A percentile compares a stretch with the other conserved stretches of the same genome.
Conservation (phyloP, 2,329 filamentous ascomycete genomes). For the Emmonsiellopsis sp. region DNA sequence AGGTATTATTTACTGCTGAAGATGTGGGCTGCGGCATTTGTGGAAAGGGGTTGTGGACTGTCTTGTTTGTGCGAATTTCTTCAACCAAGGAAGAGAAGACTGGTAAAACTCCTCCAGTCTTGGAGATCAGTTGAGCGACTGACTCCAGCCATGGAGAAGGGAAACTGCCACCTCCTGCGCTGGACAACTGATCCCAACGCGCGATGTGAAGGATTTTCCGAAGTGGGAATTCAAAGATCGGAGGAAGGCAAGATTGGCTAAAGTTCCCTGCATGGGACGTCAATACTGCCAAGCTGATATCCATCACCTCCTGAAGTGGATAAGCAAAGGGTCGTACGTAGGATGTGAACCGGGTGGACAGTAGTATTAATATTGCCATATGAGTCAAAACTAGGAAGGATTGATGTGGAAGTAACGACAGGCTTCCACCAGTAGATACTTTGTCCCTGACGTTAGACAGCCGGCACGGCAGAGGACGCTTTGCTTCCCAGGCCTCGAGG, state of each 20-base stretch:
- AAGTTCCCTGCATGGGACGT: conserved; percentile 32
- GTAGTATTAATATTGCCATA: conserved; percentile 26
- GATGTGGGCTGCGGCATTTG: neutral
- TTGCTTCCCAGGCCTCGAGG: conserved; percentile 8
- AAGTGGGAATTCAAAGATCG: conserved; percentile 28
- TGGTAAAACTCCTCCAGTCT: conserved; percentile 5
- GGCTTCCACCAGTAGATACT: neutral
- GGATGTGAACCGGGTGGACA: conserved; percentile 26
- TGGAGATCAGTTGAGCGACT: neutral
- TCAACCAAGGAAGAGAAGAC: conserved; percentile 3
- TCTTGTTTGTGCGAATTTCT: neutral
- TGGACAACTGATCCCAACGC: neutral
- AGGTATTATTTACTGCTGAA: neutral
- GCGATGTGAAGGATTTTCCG: conserved; percentile 24
- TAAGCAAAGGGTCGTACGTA: conserved; percentile 25
- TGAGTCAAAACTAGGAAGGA: conserved; percentile 30
- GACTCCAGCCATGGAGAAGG: conserved; percentile 3
- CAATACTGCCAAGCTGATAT: conserved; percentile 25
- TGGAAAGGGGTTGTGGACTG: neutral
- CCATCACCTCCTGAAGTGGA: conserved; percentile 29
- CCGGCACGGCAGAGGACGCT: conserved; percentile 2
- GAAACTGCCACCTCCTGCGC: neutral
- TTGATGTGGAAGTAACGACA: conserved; percentile 28
- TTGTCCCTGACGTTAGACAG: conserved; percentile 4
- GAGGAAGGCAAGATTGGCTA: conserved; percentile 26